Base-by-base conservation (phyloP, 768 basidiomycete species). In the Hemileccinum rubropunctum region DNA sequence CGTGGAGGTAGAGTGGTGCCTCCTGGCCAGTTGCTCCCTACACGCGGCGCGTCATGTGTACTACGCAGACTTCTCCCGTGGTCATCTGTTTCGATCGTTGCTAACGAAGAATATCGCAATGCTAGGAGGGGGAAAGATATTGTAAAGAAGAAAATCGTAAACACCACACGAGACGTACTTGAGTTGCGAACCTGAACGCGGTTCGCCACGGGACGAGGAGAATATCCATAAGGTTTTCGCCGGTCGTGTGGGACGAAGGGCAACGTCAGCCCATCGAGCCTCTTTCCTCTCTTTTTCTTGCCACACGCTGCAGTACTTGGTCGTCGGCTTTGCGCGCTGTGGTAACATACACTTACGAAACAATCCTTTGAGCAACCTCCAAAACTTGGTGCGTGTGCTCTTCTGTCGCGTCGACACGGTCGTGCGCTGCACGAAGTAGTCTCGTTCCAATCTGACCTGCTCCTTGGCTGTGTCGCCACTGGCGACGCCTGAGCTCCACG, bases 141-240 rank as follows among this genome's bases (percentile, higher is more conserved):
- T 30, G 33, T 41, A 17, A 44, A 15, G 43, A 44, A n/a, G 43
- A 32, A 11, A 28, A 35, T 23, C 5, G 39, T 18, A 28, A 20
- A 26, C 56, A 39, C 36, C 28, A 23, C 23, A 41, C 33, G 14
- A 23, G 41, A 73, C 80, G 54, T 66, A 72, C 78, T 72, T 18
- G 72, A 64, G 59, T 81, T 80, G 45, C 60, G 56, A 7, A 75
- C 73, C 20, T 63, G 53, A 4, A 76, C 64, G 28, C 64, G 63
- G 39, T 73, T 72, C 9, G 79, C 52, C 15, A 54, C 56, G 11
- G 81, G 81, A 30, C 73, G 72, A 6, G 81, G 77, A 68, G 76
- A 81, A 47, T 78, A 76, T 1, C 76, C 81, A 59, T 76, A 82
- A 34, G 74, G 73, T 55, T 78, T 77, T 79, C 79, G 83, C 34